A percentile compares a stretch with the other conserved stretches of the same genome.
phyloP scores from a whole-genome alignment of 768 basidiomycete species.

The Goffeauzyma gilvescens region DNA sequence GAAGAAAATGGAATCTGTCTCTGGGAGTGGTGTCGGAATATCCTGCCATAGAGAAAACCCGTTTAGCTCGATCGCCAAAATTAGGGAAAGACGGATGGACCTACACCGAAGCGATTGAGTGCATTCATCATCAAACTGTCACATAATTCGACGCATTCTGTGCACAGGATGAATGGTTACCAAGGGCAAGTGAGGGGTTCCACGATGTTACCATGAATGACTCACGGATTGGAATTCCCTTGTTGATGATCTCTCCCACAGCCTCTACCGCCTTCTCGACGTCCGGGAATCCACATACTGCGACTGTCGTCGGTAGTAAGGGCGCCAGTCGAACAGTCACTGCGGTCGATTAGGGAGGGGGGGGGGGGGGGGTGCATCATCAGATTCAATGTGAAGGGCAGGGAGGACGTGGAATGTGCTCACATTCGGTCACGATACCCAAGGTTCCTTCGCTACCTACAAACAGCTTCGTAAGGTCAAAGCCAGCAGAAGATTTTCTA shows the following conservation, averaged over 20 bases:
- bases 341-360: constrained; percentile 20
- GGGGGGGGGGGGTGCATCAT: neutral
- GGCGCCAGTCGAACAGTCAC: constrained; percentile 70
- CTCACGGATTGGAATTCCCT: constrained; percentile 55
- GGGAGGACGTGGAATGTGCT: neutral
- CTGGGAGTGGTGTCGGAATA: constrained; percentile 39
- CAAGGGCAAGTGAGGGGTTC: no score
- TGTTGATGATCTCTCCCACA: constrained; percentile 59
- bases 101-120: constrained; percentile 48
- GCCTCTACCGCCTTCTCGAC: constrained; percentile 60
- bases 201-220: no score
- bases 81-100: no score
- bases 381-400: neutral
- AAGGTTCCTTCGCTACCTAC: constrained; percentile 79
- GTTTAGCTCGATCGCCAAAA: constrained; percentile 13
- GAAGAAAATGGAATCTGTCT: constrained; percentile 68
- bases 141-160: constrained; percentile 73
- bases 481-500: constrained; percentile 69
- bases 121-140: constrained; percentile 61
- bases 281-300: constrained; percentile 67
- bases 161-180: neutral
- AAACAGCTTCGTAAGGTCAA: constrained; percentile 70
- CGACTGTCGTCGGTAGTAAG: constrained; percentile 60
- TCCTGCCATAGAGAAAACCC: neutral
- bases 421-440: constrained; percentile 74